A percentile compares a stretch with the other conserved stretches of the same genome.
Evolutionary conservation across 176 grass and related monocot species (phyloP).

Genomic region (Eleusine coracana): DNA sequence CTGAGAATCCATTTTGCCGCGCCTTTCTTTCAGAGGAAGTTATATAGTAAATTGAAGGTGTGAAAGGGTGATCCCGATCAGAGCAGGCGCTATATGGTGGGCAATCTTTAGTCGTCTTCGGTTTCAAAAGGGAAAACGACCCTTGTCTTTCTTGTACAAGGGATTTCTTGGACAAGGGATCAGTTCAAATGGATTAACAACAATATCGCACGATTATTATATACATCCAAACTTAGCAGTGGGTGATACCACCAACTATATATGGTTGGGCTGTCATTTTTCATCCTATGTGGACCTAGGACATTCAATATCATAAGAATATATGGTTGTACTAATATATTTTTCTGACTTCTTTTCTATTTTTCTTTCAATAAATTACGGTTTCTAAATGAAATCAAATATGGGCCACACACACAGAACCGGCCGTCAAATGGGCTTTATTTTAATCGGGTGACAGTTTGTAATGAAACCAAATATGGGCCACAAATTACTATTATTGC

Average conservation of each 20-base stretch:
- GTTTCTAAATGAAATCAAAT: too few species aligned
- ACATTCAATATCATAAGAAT: neutral
- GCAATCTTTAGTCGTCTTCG: conserved; percentile 8
- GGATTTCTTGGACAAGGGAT: conserved; percentile 22
- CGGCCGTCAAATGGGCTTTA: too few species aligned
- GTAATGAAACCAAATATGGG: too few species aligned
- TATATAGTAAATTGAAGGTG: neutral
- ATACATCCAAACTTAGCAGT: neutral
- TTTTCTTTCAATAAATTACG: neutral
- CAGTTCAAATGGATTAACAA: neutral
- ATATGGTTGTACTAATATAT: too few species aligned
- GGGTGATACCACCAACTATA: conserved; percentile 21
- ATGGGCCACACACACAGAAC: too few species aligned
- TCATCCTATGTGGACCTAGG: conserved; percentile 24
- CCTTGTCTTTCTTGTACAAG: neutral
- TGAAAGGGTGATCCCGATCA: neutral
- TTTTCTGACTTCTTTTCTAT: neutral
- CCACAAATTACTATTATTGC: too few species aligned
- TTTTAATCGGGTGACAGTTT: too few species aligned
- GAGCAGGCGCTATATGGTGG: neutral
- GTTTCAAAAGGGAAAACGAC: conserved; percentile 23
- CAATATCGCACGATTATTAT: neutral
- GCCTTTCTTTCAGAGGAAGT: neutral
- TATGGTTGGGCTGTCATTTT: conserved; percentile 50
- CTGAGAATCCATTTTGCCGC: neutral